Percentiles rank a stretch among this genome's conserved stretches.
Conservation (phyloP, 495 filamentous ascomycete genomes). For the Alectoria sarmentosa region DNA sequence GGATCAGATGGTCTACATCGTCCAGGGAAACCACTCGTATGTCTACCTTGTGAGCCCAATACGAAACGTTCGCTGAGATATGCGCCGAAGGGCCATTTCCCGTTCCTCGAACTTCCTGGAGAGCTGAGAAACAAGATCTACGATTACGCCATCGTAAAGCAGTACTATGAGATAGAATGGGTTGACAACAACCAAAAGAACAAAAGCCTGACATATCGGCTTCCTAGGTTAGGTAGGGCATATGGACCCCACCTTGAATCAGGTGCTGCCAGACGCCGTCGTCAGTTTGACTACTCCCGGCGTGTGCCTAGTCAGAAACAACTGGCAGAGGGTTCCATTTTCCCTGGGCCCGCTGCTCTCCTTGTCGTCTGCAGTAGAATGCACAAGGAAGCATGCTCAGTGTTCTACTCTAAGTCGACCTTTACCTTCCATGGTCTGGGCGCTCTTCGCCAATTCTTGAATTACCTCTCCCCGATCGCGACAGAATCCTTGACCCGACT, state of each 20-base stretch:
- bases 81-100: constrained; percentile 10
- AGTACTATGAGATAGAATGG: constrained; percentile 21
- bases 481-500: constrained; percentile 13
- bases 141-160: constrained; percentile 13
- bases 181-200: constrained; percentile 16
- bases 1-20: background rate
- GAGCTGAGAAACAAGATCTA: constrained; percentile 26
- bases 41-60: constrained; percentile 8
- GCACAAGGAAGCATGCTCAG: constrained; percentile 19
- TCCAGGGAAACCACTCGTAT: constrained; percentile 5
- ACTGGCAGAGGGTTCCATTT: constrained; percentile 1
- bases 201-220: constrained; percentile 14
- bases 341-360: constrained; percentile 17
- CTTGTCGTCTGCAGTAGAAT: constrained; percentile 18
- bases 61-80: constrained; percentile 14
- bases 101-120: constrained; percentile 22
- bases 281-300: constrained; percentile 15
- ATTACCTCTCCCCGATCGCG: constrained; percentile 9
- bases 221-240: background rate
- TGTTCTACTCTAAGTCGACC: constrained; percentile 23
- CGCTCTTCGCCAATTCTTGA: constrained; percentile 21
- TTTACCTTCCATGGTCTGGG: constrained; percentile 21
- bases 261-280: constrained; percentile 13
- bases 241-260: background rate
- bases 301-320: constrained; percentile 7